phyloP scores from a whole-genome alignment of 1,284 basidiomycete genomes.

The Heliocybe sulcata region DNA sequence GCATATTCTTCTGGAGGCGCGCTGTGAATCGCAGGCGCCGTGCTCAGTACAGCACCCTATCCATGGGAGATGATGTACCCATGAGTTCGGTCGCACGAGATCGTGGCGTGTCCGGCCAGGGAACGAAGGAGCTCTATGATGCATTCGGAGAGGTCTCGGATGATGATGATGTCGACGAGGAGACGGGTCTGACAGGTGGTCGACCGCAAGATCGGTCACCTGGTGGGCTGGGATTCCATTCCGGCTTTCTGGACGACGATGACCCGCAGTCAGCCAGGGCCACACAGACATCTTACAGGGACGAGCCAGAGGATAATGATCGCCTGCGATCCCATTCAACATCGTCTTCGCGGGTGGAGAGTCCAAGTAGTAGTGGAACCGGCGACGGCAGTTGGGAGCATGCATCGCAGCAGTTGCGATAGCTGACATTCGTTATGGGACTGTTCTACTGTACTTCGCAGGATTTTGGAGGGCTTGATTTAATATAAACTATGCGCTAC shows the following conservation, averaged over 20 bases:
- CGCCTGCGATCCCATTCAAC: neutral
- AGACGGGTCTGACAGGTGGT: constrained; percentile 39
- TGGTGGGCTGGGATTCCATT: constrained; percentile 42
- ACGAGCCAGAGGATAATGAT: constrained; percentile 40
- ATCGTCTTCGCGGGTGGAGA: constrained; percentile 25
- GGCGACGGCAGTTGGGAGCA: constrained; percentile 70
- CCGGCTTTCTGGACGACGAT: constrained; percentile 63
- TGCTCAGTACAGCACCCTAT: constrained; percentile 64
- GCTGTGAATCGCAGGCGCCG: constrained; percentile 36
- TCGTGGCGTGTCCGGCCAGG: constrained; percentile 27
- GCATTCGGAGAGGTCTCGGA: constrained; percentile 85
- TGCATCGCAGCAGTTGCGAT: constrained; percentile 34
- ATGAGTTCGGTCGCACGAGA: constrained; percentile 52
- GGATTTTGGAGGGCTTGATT: constrained; percentile 18
- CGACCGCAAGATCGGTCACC: constrained; percentile 18
- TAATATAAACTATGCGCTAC: constrained; percentile 16
- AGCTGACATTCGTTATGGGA: constrained; percentile 15
- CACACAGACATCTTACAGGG: constrained; percentile 38
- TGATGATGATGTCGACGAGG: constrained; percentile 57
- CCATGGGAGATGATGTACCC: constrained; percentile 61
- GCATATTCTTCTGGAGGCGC: constrained; percentile 67
- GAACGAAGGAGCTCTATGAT: constrained; percentile 84
- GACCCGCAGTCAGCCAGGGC: constrained; percentile 35
- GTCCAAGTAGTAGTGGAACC: constrained; percentile 37
- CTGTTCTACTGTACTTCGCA: neutral